Conservation (phyloP, 1,284 basidiomycete species). For the Ustilago lituana region DNA sequence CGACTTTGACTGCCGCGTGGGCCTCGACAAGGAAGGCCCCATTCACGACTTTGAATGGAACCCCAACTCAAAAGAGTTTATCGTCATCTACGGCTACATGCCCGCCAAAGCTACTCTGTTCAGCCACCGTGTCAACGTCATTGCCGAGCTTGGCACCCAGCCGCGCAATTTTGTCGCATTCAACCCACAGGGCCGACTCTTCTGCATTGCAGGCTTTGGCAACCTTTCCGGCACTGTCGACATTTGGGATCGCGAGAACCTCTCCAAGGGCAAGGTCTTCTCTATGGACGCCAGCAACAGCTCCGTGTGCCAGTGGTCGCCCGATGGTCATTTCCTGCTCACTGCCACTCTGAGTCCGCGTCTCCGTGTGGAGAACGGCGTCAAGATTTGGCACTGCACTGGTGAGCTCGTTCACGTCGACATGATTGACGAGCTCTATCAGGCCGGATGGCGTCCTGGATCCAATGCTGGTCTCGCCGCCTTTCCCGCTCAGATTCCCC, state of each 20-base stretch:
- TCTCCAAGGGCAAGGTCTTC: conserved; percentile 76
- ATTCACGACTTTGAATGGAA: conserved; percentile 97
- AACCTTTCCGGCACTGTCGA: conserved; percentile 94
- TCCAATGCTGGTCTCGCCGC: conserved; percentile 75
- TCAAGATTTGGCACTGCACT: conserved; percentile 93
- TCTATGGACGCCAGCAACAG: conserved; percentile 93
- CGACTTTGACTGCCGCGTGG: conserved; percentile 90
- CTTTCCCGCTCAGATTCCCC: conserved; percentile 79
- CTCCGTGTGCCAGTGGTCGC: conserved; percentile 92
- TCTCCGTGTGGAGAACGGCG: conserved; percentile 93
- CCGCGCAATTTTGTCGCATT: conserved; percentile 92
- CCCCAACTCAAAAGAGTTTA: conserved; percentile 92
- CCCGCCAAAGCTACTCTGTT: conserved; percentile 92
- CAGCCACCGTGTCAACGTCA: conserved; percentile 84
- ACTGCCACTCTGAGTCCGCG: conserved; percentile 94
- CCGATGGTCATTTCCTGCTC: conserved; percentile 89
- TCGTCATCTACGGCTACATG: conserved; percentile 96
- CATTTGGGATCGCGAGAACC: conserved; percentile 85
- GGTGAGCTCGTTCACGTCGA: conserved; percentile 85
- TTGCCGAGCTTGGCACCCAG: conserved; percentile 89
- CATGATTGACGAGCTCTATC: conserved; percentile 84
- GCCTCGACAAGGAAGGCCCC: conserved; percentile 94
- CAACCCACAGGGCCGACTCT: conserved; percentile 90
- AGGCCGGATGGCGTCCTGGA: conserved; percentile 83
- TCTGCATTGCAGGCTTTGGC: conserved; percentile 92